Percentiles rank a stretch among this genome's conserved stretches.
Conservation (phyloP, 1,139 yeast species). For the Suhomyces panamericanus region DNA sequence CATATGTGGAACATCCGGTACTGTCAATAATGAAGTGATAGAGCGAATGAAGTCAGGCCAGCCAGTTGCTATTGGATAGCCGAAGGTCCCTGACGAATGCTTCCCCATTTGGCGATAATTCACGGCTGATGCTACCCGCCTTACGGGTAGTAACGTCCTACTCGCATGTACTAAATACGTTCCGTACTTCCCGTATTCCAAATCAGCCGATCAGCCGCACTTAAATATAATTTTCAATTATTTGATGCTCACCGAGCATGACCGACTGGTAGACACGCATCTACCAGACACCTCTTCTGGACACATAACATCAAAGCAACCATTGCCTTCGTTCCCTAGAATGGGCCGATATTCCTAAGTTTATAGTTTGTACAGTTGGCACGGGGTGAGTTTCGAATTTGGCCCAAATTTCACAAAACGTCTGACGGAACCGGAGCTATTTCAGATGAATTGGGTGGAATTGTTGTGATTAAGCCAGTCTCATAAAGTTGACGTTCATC, state of each 20-base stretch:
- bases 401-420: no score
- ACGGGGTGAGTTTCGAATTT: no score
- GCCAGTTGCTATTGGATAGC: slow-evolving; percentile 35
- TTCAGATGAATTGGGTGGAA: no score
- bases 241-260: background rate
- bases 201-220: slow-evolving; percentile 9
- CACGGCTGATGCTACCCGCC: background rate
- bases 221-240: background rate
- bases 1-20: slow-evolving; percentile 48
- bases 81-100: background rate
- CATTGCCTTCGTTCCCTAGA: no score
- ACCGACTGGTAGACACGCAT: background rate
- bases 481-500: no score
- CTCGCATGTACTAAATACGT: slow-evolving; percentile 1
- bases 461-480: no score
- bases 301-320: no score
- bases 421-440: no score
- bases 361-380: no score
- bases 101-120: background rate
- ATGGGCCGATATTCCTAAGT: no score
- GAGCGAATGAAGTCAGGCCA: slow-evolving; percentile 40
- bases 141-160: background rate
- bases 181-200: slow-evolving; percentile 5
- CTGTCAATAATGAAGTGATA: slow-evolving; percentile 31
- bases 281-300: background rate